Conservation (phyloP, 768 basidiomycete genomes). For the Chlorophyllum brunneum region DNA sequence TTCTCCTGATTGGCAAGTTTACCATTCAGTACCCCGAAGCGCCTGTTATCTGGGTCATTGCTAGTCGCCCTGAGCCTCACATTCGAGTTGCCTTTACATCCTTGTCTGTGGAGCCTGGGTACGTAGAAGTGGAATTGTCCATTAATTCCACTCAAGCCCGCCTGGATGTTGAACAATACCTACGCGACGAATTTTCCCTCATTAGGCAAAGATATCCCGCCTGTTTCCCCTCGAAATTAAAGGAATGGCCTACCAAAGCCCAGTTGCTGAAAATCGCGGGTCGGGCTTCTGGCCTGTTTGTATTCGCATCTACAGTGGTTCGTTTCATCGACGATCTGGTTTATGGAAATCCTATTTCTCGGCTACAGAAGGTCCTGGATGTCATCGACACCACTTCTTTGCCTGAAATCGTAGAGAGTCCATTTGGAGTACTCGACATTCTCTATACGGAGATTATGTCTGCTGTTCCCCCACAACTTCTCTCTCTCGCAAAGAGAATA, state of each 20-base stretch:
- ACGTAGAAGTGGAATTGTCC: constrained; percentile 1
- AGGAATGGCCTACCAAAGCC: constrained; percentile 19
- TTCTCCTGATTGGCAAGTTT: constrained; percentile 10
- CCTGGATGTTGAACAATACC: constrained; percentile 18
- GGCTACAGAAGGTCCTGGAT: constrained; percentile 6
- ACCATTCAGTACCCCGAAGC: background rate
- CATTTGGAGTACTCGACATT: constrained; percentile 9
- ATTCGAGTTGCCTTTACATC: constrained; percentile 15
- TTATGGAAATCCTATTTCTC: background rate
- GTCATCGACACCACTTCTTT: background rate
- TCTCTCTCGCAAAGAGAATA: background rate
- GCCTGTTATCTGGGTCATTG: constrained; percentile 22
- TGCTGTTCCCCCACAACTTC: background rate
- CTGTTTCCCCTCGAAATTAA: background rate
- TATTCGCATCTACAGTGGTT: constrained; percentile 21
- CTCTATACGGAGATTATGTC: constrained; percentile 9
- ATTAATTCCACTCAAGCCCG: constrained; percentile 13
- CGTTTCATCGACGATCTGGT: constrained; percentile 17
- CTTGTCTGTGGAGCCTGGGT: background rate
- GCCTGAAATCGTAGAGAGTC: background rate
- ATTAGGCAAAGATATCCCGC: constrained; percentile 7
- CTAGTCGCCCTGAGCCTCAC: constrained; percentile 23
- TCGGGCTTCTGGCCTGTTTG: constrained; percentile 22
- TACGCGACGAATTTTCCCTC: constrained; percentile 11
- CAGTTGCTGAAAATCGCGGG: constrained; percentile 14